Evolutionary conservation across 768 basidiomycete species (phyloP).

Genomic region (Trametes punicea): DNA sequence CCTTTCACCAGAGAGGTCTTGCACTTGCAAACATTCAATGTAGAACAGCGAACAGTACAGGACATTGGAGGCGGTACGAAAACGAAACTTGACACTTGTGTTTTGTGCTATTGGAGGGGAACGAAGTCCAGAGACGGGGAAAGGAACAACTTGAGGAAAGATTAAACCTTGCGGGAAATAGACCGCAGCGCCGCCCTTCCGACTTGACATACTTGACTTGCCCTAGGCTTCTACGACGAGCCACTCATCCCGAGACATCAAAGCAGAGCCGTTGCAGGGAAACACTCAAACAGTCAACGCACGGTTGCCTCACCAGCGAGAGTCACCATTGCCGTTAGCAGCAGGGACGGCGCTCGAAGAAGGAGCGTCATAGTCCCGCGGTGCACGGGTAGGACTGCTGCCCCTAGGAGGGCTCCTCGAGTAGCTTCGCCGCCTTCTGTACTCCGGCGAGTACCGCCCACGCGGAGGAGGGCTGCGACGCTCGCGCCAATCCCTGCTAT

Average conservation of each 20-base stretch:
- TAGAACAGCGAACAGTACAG: slow-evolving; percentile 48
- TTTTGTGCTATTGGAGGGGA: slow-evolving; percentile 50
- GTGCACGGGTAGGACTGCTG: slow-evolving; percentile 45
- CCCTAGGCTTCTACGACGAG: slow-evolving; percentile 22
- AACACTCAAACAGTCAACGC: slow-evolving; percentile 21
- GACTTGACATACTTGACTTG: slow-evolving; percentile 32
- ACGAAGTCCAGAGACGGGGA: slow-evolving; percentile 35
- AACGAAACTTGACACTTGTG: slow-evolving; percentile 66
- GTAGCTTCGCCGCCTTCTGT: slow-evolving; percentile 71
- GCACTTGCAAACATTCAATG: slow-evolving; percentile 27
- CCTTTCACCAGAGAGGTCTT: slow-evolving; percentile 12
- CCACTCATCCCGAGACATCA: slow-evolving; percentile 27
- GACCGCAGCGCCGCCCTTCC: slow-evolving; percentile 25
- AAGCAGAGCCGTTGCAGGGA: slow-evolving; percentile 25
- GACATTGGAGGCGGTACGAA: slow-evolving; percentile 50
- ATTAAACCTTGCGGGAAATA: slow-evolving; percentile 23
- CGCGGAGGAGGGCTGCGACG: slow-evolving; percentile 69
- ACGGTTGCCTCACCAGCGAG: slow-evolving; percentile 57
- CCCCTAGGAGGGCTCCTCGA: slow-evolving; percentile 79
- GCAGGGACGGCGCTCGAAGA: slow-evolving; percentile 29
- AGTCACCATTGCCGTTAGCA: slow-evolving; percentile 38
- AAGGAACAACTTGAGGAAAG: slow-evolving; percentile 29
- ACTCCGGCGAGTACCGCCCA: slow-evolving; percentile 73
- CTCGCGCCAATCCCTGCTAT: slow-evolving; percentile 75
- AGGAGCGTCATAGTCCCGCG: slow-evolving; percentile 48